Evolutionary conservation across 2,329 filamentous ascomycete genomes (phyloP).

Genomic region (Stylonectria norvegica): DNA sequence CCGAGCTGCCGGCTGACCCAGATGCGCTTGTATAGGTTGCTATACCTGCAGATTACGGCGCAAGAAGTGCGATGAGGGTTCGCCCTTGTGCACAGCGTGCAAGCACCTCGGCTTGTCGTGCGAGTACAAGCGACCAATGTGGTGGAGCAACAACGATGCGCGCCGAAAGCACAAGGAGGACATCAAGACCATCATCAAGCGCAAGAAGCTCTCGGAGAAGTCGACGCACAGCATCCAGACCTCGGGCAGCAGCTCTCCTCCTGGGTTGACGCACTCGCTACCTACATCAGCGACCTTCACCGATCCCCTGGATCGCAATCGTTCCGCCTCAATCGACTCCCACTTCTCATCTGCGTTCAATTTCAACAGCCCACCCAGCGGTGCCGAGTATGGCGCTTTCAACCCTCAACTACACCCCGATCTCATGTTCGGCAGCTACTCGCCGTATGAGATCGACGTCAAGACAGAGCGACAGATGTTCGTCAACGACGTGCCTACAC

Average conservation of each 20-base stretch:
- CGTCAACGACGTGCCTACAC: conserved; percentile 82
- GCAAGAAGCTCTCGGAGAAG: conserved; percentile 92
- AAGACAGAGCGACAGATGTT: conserved; percentile 94
- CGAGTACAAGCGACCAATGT: conserved; percentile 94
- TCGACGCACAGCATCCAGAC: conserved; percentile 55
- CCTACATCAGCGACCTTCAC: conserved; percentile 78
- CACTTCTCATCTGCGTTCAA: conserved; percentile 72
- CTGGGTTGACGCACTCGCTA: conserved; percentile 75
- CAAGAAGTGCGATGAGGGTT: conserved; percentile 67
- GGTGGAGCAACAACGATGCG: conserved; percentile 94
- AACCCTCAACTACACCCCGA: conserved; percentile 61
- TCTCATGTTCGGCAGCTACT: conserved; percentile 56
- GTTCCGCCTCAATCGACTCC: conserved; percentile 77
- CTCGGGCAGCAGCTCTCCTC: conserved; percentile 61
- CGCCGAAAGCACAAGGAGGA: conserved; percentile 84
- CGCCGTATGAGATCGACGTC: conserved; percentile 91
- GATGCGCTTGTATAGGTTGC: conserved; percentile 48
- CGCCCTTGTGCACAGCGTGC: conserved; percentile 61
- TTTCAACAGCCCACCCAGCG: conserved; percentile 60
- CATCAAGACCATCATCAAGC: conserved; percentile 97
- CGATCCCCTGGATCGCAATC: conserved; percentile 67
- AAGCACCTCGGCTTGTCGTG: conserved; percentile 77
- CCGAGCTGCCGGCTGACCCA: conserved; percentile 26
- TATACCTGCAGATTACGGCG: conserved; percentile 65
- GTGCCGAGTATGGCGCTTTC: conserved; percentile 59